phyloP scores from a whole-genome alignment of 1,284 basidiomycete species.

The Schizophyllum commune region DNA sequence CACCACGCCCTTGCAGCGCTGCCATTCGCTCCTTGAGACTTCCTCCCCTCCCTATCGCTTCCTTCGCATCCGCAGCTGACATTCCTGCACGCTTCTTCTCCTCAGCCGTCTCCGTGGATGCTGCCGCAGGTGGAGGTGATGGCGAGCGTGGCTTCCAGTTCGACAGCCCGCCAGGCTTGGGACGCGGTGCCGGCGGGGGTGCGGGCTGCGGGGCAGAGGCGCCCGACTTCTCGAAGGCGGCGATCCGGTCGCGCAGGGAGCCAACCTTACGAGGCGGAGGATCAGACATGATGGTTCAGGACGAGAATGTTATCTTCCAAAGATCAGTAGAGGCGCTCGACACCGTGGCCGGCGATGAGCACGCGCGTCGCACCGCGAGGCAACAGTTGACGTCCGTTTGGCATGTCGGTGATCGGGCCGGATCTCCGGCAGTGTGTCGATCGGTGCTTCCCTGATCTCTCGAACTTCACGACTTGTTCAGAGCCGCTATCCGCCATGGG shows the following conservation, averaged over 20 bases:
- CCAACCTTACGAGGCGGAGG: conserved; percentile 52
- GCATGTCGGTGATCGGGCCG: background rate
- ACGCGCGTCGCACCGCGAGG: background rate
- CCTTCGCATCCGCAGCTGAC: conserved; percentile 80
- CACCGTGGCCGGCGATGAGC: background rate
- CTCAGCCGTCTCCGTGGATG: conserved; percentile 16
- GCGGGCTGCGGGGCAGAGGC: conserved; percentile 28
- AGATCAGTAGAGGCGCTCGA: background rate
- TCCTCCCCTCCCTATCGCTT: conserved; percentile 64
- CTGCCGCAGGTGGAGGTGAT: conserved; percentile 42
- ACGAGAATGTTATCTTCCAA: background rate
- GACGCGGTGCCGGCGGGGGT: conserved; percentile 46
- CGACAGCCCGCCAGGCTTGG: conserved; percentile 58
- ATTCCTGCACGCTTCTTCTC: conserved; percentile 33
- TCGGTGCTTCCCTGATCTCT: background rate
- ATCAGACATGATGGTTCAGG: conserved; percentile 34
- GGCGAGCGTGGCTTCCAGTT: conserved; percentile 60
- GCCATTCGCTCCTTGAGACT: conserved; percentile 91
- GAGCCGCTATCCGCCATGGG: conserved; percentile 26
- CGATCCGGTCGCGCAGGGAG: conserved; percentile 76
- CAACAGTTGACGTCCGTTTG: background rate
- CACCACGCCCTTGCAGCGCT: conserved; percentile 73
- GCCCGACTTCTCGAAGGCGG: conserved; percentile 65
- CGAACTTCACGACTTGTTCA: background rate
- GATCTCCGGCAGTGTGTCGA: background rate